Conservation (phyloP, 108 stramenopile species). For the Skeletonema potamos region DNA sequence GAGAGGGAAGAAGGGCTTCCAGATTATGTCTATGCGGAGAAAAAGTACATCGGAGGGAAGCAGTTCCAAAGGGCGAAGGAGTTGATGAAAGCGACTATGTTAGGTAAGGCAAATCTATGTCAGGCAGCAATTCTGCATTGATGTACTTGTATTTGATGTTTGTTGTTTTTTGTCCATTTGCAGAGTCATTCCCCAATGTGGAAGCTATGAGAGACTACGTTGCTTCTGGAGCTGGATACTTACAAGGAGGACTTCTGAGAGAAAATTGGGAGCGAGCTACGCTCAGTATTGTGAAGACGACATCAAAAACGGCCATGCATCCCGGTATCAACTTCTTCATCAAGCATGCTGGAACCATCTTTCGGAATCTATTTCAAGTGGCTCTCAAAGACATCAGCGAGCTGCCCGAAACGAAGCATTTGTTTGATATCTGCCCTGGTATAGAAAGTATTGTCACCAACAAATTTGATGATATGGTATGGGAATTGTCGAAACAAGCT, state of each 20-base stretch:
- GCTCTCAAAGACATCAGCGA: slow-evolving; percentile 49
- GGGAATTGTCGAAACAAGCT: slow-evolving; percentile 57
- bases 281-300: slow-evolving; percentile 52
- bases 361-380: slow-evolving; percentile 60
- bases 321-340: slow-evolving; percentile 71
- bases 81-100: slow-evolving; percentile 54
- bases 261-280: slow-evolving; percentile 77
- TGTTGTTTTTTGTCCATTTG: not conserved
- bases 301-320: slow-evolving; percentile 47
- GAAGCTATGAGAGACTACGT: slow-evolving; percentile 54
- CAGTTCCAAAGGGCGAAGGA: slow-evolving; percentile 67
- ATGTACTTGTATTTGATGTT: not conserved
- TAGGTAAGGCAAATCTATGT: slow-evolving; percentile 31
- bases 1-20: slow-evolving; percentile 38
- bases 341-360: slow-evolving; percentile 69
- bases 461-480: slow-evolving; percentile 66
- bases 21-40: slow-evolving; percentile 43
- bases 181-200: slow-evolving; percentile 64
- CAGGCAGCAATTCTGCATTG: not conserved
- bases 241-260: slow-evolving; percentile 64
- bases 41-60: slow-evolving; percentile 72
- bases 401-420: slow-evolving; percentile 40
- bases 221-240: slow-evolving; percentile 59
- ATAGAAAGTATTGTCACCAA: slow-evolving; percentile 43
- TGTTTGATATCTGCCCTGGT: slow-evolving; percentile 41